These are phyloP conservation scores for Parathielavia hyrcaniae DNA, from an alignment of 495 filamentous ascomycete species.

Conservation along the genomic window DNA sequence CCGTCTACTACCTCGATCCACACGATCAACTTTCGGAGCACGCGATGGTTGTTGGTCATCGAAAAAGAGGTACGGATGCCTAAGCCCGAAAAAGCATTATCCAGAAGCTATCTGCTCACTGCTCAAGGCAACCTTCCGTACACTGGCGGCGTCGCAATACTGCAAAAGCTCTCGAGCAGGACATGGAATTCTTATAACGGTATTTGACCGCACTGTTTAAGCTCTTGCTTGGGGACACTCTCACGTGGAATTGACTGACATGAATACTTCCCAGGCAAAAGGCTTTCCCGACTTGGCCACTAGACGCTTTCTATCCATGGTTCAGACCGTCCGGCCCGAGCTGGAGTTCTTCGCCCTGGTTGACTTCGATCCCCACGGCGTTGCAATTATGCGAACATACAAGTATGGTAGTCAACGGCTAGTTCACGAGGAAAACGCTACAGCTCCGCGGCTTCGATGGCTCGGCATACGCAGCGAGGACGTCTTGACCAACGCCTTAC, in stretches of 20 bases:
- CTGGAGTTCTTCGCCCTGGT: slow-evolving; percentile 61
- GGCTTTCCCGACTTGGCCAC: slow-evolving; percentile 88
- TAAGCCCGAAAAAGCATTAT: not conserved
- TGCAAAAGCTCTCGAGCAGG: slow-evolving; percentile 14
- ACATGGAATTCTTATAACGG: slow-evolving; percentile 33
- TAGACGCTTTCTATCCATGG: slow-evolving; percentile 56
- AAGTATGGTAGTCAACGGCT: slow-evolving; percentile 72
- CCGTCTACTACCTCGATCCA: slow-evolving; percentile 52
- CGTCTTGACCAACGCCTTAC: slow-evolving; percentile 30
- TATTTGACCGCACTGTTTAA: slow-evolving; percentile 10
- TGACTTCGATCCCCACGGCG: slow-evolving; percentile 82
- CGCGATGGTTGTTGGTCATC: slow-evolving; percentile 73
- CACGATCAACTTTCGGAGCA: slow-evolving; percentile 46
- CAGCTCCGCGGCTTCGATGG: slow-evolving; percentile 58
- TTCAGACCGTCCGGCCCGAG: slow-evolving; percentile 33
- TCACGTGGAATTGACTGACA: not conserved
- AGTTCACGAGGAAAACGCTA: slow-evolving; percentile 58
- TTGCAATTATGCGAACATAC: slow-evolving; percentile 82
- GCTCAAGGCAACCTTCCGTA: slow-evolving; percentile 69
- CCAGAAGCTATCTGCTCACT: slow-evolving; percentile 14
- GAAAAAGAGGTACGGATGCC: slow-evolving; percentile 72
- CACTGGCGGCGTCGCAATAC: slow-evolving; percentile 29
- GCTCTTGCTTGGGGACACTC: not conserved
- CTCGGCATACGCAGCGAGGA: slow-evolving; percentile 66
- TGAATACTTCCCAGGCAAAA: slow-evolving; percentile 55